phyloP scores from a whole-genome alignment of 2,329 filamentous ascomycete species.

The Aspergillus japonicus region DNA sequence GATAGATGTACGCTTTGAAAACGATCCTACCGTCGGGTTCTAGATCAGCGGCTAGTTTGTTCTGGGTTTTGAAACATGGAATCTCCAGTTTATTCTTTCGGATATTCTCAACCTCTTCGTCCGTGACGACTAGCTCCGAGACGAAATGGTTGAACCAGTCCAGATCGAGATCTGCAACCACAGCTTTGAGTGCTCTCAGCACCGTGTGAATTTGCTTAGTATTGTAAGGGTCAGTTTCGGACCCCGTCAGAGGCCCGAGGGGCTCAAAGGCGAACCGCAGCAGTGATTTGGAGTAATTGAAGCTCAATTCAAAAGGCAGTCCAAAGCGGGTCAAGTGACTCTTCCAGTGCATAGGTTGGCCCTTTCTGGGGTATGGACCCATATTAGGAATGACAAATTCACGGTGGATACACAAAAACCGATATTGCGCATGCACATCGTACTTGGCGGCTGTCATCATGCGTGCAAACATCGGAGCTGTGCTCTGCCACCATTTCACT shows the following conservation, averaged over 20 bases:
- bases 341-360: constrained; percentile 10
- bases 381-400: constrained; percentile 10
- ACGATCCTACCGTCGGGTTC: neutral
- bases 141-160: neutral
- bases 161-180: neutral
- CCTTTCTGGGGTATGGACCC: constrained; percentile 8
- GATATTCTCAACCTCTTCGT: neutral
- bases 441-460: constrained; percentile 7
- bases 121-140: neutral
- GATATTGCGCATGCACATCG: constrained; percentile 12
- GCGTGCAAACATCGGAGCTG: constrained; percentile 11
- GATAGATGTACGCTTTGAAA: constrained; percentile 17
- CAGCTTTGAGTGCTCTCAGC: neutral
- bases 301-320: constrained; percentile 16
- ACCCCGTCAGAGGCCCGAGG: constrained; percentile 12
- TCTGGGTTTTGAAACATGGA: neutral
- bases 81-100: neutral
- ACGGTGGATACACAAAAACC: constrained; percentile 4
- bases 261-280: constrained; percentile 18
- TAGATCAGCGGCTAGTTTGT: neutral
- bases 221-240: neutral
- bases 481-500: constrained; percentile 14
- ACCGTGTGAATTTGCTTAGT: neutral
- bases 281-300: constrained; percentile 15
- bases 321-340: constrained; percentile 16